Base-by-base conservation (phyloP, 2,329 filamentous ascomycete genomes). In the Chaetothyriales sp. region DNA sequence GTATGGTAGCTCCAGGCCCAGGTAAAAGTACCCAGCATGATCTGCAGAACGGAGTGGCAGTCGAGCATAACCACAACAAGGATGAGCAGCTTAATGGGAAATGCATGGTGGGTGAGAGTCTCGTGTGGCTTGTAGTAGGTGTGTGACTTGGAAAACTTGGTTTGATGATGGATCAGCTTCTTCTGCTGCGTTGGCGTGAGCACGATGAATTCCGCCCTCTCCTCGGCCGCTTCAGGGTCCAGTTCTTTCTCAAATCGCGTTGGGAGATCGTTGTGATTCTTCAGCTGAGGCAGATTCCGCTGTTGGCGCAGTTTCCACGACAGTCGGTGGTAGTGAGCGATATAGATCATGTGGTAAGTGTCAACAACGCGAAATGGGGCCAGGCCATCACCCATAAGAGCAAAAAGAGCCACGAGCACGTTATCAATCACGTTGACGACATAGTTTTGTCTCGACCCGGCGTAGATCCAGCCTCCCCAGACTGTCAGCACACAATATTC, bases 81-180 rank as follows among this genome's bases (percentile, higher is more conserved):
- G 39, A 92, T 74, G 28, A 93, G 78, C 5, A 87, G 72, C 28
- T 76, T 74, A 1, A 89, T 70, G 0, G 86, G 85, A 55, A 93
- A 93, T 0, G 86, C 83, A 62, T 80, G 75, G 63, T 93, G 86
- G 0, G 86, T 93, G 32, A 79, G 73, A 0, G 86, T 93, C 66
- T 93, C 86, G 65, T 93, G 83, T 0, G 86, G 86, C 61, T 89
- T 89, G 72, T 93, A 93, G 66, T 90, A 93, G 5, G 84, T 88
- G 64, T 93, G 86, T 0, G 83, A 87, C 59, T 83, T 86, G 62
- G 83, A 76, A 61, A 92, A 84, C 61, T 89, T 90, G 58, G 73
- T 75, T 62, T 89, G 83, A 61, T 93, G 86, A 62, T 92, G 81
- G 48, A 81, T 74, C 8, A 93, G 74, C 47, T 75, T 78, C 53